Base-by-base conservation (phyloP, 1,284 basidiomycete species). In the Marasmius sp. region DNA sequence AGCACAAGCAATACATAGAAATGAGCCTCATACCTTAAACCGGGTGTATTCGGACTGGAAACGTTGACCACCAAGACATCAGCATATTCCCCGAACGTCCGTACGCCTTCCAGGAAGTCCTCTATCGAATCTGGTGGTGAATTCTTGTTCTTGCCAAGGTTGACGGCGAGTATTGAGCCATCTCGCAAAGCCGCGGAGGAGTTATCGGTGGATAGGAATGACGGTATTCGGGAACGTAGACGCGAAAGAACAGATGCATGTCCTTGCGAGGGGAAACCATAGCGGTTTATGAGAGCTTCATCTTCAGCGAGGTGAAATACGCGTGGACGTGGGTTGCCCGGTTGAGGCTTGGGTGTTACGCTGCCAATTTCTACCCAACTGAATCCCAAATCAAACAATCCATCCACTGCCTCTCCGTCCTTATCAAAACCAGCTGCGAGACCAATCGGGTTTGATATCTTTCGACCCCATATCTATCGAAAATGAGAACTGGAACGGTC, bases 361-460 rank as follows among this genome's bases (percentile, higher is more conserved):
- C 93, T 96, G 9, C 97, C 97, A 63, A 99, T 89, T 76, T 99
- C 97, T 57, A 99, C 97, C 87, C 97, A 97, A 66, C 94, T 93
- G 72, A 99, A 54, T 38, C 52, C 52, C 5, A 54, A 36, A 41
- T 45, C 11, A 11, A 61, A 57, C 79, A 55, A 67, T 85, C 97
- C 97, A 70, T 99, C 96, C 67, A 98, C 91, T 8, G 95, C 95
- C 73, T 97, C 92, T 2, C 91, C 97, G 68, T 99, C 90, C 79
- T 99, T 99, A 84, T 99, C 97, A 72, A 98, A 98, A 0, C 97
- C 97, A 39, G 97, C 97, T 0, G 97, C 97, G 7, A 99, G 79
- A 22, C 97, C 96, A 38, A 99, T 78, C 0, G 97, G 97, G 75
- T 94, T 98, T 5, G 84, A 83, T 34, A 98, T 75, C 54, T 82